Evolutionary conservation across 768 basidiomycete genomes (phyloP).

Genomic region (Russula abietina): DNA sequence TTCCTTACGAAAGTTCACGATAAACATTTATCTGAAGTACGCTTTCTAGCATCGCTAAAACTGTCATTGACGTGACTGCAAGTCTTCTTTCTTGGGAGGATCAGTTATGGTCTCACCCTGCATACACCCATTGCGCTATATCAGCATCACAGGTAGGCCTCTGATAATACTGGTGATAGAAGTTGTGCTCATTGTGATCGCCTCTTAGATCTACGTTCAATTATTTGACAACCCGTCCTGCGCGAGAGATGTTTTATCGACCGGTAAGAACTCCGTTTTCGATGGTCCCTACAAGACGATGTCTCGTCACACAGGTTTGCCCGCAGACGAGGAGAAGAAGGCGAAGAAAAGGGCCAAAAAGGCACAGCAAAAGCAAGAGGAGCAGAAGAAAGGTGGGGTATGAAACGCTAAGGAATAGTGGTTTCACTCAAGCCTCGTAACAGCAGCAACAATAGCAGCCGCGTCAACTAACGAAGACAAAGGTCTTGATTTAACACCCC

Average conservation of each 20-base stretch:
- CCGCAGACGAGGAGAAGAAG: constrained; percentile 67
- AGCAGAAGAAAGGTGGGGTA: constrained; percentile 60
- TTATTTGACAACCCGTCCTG: constrained; percentile 68
- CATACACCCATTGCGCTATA: constrained; percentile 67
- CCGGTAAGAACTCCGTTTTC: constrained; percentile 23
- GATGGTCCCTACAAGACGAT: background rate
- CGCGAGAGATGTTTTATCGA: constrained; percentile 35
- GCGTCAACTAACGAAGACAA: constrained; percentile 54
- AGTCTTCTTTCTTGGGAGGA: constrained; percentile 85
- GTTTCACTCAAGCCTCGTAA: constrained; percentile 17
- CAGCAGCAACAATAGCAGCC: constrained; percentile 37
- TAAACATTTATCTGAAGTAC: constrained; percentile 81
- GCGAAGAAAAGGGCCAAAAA: constrained; percentile 86
- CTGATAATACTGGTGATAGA: background rate
- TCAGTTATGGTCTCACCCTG: constrained; percentile 65
- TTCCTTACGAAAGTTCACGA: constrained; percentile 80
- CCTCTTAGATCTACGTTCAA: constrained; percentile 60
- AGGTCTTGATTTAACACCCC: constrained; percentile 49
- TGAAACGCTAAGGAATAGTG: constrained; percentile 9
- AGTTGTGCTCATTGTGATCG: constrained; percentile 6
- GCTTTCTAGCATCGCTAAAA: constrained; percentile 28
- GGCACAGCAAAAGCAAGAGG: constrained; percentile 62
- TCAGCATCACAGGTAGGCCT: constrained; percentile 56
- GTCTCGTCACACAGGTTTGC: constrained; percentile 33
- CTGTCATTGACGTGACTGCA: background rate